These are phyloP conservation scores for Chaetothyriales sp. DNA, from an alignment of 2,329 filamentous ascomycete genomes.

Conservation along the genomic window DNA sequence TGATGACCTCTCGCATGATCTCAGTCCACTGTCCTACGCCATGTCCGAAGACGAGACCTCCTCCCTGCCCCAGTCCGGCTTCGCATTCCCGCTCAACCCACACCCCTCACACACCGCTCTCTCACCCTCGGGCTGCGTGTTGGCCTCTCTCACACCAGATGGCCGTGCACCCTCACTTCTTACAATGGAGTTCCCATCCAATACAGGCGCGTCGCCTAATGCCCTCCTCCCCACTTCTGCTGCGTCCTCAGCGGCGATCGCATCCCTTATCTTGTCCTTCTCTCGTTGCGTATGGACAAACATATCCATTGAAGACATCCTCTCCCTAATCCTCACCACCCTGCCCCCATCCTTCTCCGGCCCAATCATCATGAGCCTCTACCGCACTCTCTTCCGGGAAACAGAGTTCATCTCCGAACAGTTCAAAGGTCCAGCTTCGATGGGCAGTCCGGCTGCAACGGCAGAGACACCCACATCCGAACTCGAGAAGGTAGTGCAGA, in stretches of 20 bases:
- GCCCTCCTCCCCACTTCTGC: slow-evolving; percentile 24
- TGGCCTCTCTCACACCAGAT: slow-evolving; percentile 24
- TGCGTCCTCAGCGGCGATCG: slow-evolving; percentile 43
- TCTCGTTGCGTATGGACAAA: slow-evolving; percentile 33
- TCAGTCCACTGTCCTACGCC: slow-evolving; percentile 6
- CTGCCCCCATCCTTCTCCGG: slow-evolving; percentile 21
- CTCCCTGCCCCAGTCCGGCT: slow-evolving; percentile 57
- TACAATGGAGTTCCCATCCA: slow-evolving; percentile 19
- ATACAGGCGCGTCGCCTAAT: slow-evolving; percentile 1
- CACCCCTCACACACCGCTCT: slow-evolving; percentile 26
- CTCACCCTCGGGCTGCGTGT: slow-evolving; percentile 31
- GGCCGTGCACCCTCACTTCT: not conserved
- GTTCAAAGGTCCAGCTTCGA: slow-evolving; percentile 1
- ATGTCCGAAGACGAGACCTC: slow-evolving; percentile 6
- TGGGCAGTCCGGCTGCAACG: not conserved
- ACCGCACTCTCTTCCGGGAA: slow-evolving; percentile 53
- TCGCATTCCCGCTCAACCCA: slow-evolving; percentile 47
- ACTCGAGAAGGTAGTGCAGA: slow-evolving; percentile 57
- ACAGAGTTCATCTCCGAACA: slow-evolving; percentile 56
- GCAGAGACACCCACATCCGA: slow-evolving; percentile 45
- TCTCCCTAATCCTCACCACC: slow-evolving; percentile 47
- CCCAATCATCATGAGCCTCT: slow-evolving; percentile 47
- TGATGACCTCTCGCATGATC: slow-evolving; percentile 33
- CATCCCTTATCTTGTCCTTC: slow-evolving; percentile 42
- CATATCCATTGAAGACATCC: slow-evolving; percentile 52